Evolutionary conservation across 148 eudicot genomes (phyloP), one percentile per base, ranked within the genome.

Genomic region (Rhododendron molle): DNA sequence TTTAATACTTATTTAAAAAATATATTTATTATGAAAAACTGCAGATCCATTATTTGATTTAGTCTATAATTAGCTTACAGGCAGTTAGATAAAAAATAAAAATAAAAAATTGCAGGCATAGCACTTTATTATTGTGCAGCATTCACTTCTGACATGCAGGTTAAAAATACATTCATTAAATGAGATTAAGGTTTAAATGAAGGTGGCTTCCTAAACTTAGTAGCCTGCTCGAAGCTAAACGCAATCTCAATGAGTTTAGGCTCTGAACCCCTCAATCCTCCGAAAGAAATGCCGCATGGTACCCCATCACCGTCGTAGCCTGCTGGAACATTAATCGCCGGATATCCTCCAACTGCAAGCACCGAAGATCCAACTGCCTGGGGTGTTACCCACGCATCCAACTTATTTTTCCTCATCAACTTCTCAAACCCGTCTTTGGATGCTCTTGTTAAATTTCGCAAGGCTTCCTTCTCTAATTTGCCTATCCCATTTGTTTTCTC

Each of bases 191-290:
- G 78, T 69, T 83, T 83, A 18, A 83, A 44, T 2, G 78, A 84
- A 20, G 81, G 85, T 20, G 80, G 85, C 71, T 52, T 84, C 81
- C 85, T 74, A 46, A 74, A 8, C 52, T 74, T 84, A 52, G 85
- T 32, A 50, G 81, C 81, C 34, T 73, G 80, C 71, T 84, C 85
- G 36, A 84, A 84, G 7, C 81, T 32, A 52, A 36, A 76, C 1
- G 85, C 85, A 52, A 84, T 84, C 34, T 83, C 85, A 50, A 83
- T 83, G 7, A 83, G 80, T 50, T 83, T 72, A 34, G 85, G 85
- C 47, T 76, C 85, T 5, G 81, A 84, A 11, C 85, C 81, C 36
- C 50, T 52, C 50, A 84, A 52, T 76, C 81, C 85, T 76, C 80
- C 80, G 2, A 84, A 84, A 50, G 11, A 20, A 40, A 84, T 74